phyloP scores from a whole-genome alignment of 306 rosid species.

The Corylus americana region DNA sequence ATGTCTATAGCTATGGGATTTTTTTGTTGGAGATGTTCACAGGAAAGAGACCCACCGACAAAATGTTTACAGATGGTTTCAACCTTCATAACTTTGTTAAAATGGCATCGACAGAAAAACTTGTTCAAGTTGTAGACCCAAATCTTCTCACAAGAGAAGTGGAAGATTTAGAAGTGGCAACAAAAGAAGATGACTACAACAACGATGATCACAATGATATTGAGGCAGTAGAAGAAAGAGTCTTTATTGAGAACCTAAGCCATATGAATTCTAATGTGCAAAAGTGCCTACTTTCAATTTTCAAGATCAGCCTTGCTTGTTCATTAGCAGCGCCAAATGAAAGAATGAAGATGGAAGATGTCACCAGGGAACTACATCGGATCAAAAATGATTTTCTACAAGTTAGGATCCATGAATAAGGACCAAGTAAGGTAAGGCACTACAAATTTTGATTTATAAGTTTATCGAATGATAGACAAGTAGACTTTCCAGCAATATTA shows the following conservation, averaged over 20 bases:
- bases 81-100: slow-evolving; percentile 30
- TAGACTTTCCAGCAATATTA: no score
- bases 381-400: no score
- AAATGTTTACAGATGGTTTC: slow-evolving; percentile 29
- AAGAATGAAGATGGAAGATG: no score
- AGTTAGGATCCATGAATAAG: no score
- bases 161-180: not conserved
- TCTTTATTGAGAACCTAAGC: not conserved
- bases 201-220: not conserved
- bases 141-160: slow-evolving; percentile 23
- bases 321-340: no score
- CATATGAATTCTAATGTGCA: slow-evolving; percentile 1
- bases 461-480: no score
- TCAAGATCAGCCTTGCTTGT: no score
- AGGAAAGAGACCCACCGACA: slow-evolving; percentile 22
- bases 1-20: slow-evolving; percentile 43
- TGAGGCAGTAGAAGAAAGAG: not conserved
- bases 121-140: slow-evolving; percentile 34
- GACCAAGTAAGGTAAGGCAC: no score
- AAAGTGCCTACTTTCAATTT: not conserved
- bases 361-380: no score
- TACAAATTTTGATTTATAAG: no score
- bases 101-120: slow-evolving; percentile 24
- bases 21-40: slow-evolving; percentile 33
- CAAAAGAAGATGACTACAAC: not conserved